Evolutionary conservation across 148 eudicot species (phyloP).

Genomic region (Limonium bicolor): DNA sequence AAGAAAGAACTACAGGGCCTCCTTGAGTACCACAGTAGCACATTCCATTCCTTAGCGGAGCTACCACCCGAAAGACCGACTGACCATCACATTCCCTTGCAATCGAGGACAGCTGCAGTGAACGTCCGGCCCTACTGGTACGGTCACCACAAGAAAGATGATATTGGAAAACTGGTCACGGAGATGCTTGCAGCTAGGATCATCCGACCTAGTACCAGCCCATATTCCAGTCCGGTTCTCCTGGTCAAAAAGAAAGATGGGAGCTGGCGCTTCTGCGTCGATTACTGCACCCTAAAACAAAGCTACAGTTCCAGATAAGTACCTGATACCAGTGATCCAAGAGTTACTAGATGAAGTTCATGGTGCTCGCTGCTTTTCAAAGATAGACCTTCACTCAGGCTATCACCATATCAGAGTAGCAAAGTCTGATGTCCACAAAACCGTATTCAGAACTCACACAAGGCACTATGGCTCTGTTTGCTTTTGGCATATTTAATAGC

Average conservation of each 20-base stretch:
- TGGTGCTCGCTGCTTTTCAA: neutral
- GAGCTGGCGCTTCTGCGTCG: neutral
- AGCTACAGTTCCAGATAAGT: neutral
- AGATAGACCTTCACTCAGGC: neutral
- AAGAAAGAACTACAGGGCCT: too few species aligned
- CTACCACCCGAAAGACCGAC: neutral
- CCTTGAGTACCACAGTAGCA: too few species aligned
- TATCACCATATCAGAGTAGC: neutral
- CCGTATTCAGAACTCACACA: neutral
- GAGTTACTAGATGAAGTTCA: neutral
- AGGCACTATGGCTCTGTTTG: too few species aligned
- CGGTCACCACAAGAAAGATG: neutral
- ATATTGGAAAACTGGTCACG: neutral
- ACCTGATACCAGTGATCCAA: neutral
- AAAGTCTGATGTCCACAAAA: neutral
- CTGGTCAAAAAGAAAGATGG: slow-evolving; percentile 2
- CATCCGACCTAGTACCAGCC: neutral
- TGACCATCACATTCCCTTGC: neutral
- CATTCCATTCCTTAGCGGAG: too few species aligned
- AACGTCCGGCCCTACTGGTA: neutral
- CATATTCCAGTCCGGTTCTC: neutral
- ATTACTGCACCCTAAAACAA: neutral
- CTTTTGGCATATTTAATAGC: too few species aligned
- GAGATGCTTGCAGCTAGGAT: neutral
- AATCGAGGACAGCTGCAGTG: neutral